Percentiles rank a stretch among this genome's conserved stretches.
Conservation (phyloP, 768 basidiomycete genomes). For the Boletus rufocinnamomeus region DNA sequence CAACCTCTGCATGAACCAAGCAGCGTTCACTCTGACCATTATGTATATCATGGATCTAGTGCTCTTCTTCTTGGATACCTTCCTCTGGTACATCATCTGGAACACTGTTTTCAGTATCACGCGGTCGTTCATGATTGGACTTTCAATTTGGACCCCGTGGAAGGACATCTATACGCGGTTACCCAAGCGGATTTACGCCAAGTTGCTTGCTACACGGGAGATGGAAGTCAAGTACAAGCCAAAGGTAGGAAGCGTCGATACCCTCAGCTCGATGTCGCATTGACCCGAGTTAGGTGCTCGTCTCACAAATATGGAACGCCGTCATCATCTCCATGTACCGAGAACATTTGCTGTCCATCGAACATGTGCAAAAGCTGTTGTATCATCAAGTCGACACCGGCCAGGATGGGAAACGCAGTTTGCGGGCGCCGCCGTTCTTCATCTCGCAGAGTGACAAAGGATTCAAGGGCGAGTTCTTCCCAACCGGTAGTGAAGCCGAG, state of each 20-base stretch:
- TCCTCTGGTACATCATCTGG: slow-evolving; percentile 99
- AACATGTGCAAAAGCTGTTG: slow-evolving; percentile 96
- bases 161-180: slow-evolving; percentile 94
- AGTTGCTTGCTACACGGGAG: slow-evolving; percentile 88
- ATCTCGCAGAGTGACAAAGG: slow-evolving; percentile 91
- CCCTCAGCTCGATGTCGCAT: not conserved
- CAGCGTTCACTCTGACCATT: slow-evolving; percentile 91
- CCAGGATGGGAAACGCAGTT: slow-evolving; percentile 82
- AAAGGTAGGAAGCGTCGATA: slow-evolving; percentile 60
- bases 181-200: slow-evolving; percentile 96
- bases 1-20: slow-evolving; percentile 86
- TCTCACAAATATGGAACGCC: slow-evolving; percentile 99
- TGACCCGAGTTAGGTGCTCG: slow-evolving; percentile 66
- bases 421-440: slow-evolving; percentile 97
- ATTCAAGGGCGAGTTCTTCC: slow-evolving; percentile 89
- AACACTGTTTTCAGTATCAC: slow-evolving; percentile 92
- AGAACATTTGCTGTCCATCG: slow-evolving; percentile 97
- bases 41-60: slow-evolving; percentile 99
- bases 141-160: slow-evolving; percentile 99
- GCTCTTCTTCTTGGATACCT: slow-evolving; percentile 98
- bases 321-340: slow-evolving; percentile 99
- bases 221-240: slow-evolving; percentile 99
- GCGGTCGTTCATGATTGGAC: slow-evolving; percentile 84
- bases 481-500: slow-evolving; percentile 91
- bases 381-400: slow-evolving; percentile 94